Evolutionary conservation across 805 yeast genomes (phyloP), one percentile per base, ranked within the genome.

Genomic region (Jamesozyma piceae): DNA sequence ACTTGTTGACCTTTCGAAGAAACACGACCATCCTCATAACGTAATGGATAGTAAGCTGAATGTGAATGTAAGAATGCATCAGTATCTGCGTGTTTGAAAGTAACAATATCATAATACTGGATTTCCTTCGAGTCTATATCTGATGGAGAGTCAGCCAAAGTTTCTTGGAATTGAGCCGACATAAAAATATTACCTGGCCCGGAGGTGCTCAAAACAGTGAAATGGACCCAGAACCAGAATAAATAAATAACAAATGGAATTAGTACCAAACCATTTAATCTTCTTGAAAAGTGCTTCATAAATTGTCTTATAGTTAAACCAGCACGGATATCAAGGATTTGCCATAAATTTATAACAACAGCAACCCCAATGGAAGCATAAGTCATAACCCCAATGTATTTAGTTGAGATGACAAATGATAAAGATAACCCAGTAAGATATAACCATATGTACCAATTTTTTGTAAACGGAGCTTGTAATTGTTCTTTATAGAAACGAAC

Each of bases 111-210:
- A 57, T 77, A 73, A 60, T 73, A 90, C 52, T 87, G 75, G 35
- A 92, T 77, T 28, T 74, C 78, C 53, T 76, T 80, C 2, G 95
- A 76, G 26, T 77, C 77, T 52, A 66, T 73, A 13, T 90, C 84
- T 54, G 84, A 61, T 20, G 84, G 78, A 39, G 89, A 84, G 58
- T 92, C 98, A 30, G 78, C 80, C 41, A 92, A 72, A 28, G 95
- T 81, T 57, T 87, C 95, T 67, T 92, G 97, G 73, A 92, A 92
- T 46, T 82, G 89, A 5, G 92, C 73, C n/a, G 92, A 77, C 98
- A 92, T 92, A 62, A 90, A 88, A 2, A 73, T 72, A 60, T 92
- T 97, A 48, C 99, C 99, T 4, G 97, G 92, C 24, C 99, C 99
- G 2, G 97, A 89, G 51, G 75, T 80, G 52, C 66, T 73, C 55